phyloP scores from a whole-genome alignment of 192 early-diverging fungal genomes.

The Coemansia sp. region DNA sequence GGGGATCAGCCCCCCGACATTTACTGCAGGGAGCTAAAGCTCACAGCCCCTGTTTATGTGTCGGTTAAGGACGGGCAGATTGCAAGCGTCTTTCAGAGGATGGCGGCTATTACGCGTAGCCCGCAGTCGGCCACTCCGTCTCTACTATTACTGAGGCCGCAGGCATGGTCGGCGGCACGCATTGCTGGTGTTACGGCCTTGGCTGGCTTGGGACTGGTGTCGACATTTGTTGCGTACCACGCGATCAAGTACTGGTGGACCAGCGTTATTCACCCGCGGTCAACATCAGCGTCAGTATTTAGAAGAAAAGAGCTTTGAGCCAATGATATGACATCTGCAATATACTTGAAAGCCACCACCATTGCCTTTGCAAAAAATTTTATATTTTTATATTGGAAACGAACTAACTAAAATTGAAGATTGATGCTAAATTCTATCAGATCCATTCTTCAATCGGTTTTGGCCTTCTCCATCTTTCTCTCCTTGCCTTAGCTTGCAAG shows the following conservation, averaged over 20 bases:
- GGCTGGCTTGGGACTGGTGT: slow-evolving; percentile 39
- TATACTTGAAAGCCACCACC: too few species aligned
- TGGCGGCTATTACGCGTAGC: slow-evolving; percentile 62
- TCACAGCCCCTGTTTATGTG: slow-evolving; percentile 87
- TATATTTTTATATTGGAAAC: too few species aligned
- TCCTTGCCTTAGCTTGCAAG: too few species aligned
- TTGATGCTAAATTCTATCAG: too few species aligned
- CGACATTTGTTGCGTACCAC: slow-evolving; percentile 45
- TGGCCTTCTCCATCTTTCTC: too few species aligned
- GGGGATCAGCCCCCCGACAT: slow-evolving; percentile 88
- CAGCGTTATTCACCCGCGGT: slow-evolving; percentile 13
- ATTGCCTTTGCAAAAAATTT: too few species aligned
- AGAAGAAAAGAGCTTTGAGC: slow-evolving; percentile 24
- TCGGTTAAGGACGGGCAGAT: slow-evolving; percentile 81
- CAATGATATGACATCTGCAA: too few species aligned
- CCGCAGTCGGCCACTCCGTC: slow-evolving; percentile 48
- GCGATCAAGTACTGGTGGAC: slow-evolving; percentile 50
- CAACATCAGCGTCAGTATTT: slow-evolving; percentile 7
- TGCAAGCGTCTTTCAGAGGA: slow-evolving; percentile 84
- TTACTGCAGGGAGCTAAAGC: slow-evolving; percentile 83
- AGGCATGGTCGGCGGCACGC: slow-evolving; percentile 32
- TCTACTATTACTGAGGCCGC: slow-evolving; percentile 28
- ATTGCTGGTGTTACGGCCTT: slow-evolving; percentile 39
- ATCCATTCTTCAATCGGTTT: too few species aligned
- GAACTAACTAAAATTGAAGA: too few species aligned